Evolutionary conservation across 139 green algal genomes (phyloP), one percentile per base, ranked within the genome.

Genomic region (Chlorella sp.): DNA sequence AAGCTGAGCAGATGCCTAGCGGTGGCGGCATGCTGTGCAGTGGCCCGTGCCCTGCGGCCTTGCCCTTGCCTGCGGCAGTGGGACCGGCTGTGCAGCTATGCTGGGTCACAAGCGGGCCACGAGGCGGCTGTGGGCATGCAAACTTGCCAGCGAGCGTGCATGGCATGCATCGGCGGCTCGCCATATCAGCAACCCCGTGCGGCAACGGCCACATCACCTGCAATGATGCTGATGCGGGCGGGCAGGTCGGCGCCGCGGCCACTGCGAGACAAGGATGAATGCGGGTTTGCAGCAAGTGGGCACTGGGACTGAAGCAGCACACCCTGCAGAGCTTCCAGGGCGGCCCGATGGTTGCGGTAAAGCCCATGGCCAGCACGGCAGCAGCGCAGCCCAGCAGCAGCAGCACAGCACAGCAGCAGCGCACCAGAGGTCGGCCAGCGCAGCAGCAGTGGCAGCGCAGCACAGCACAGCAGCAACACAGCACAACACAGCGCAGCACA

Each of bases 151-250:
- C n/a, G n/a, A n/a, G n/a, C n/a, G n/a, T n/a, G n/a, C n/a, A n/a
- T 60, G 8, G 36, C 32, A 36, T 5, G 28, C 14, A 3, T 16
- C 34, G 30, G 30, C 34, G 11, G 67, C 17, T 28, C 20, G 17
- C 19, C 69, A 9, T 28, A 7, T 34, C 24, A 6, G 28, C 69
- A 76, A 3, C 69, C 34, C 32, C 34, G 36, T 34, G 28, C 69
- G 7, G 60, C 60, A 60, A 16, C 51, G 13, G 13, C 51, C 4
- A 16, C 4, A 9, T 68, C 51, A 32, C 75, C 75, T n/a, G 81
- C 81, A 7, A 85, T 38, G 68, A 85, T 78, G 26, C 48, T 72
- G 34, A 85, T 30, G 17, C 41, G 56, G 3, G 44, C 58, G 14
- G 77, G 77, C 40, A 73, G 77, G 51, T 60, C 14, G 51, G 9